Base-by-base conservation (phyloP, 1,139 yeast species). In the Yamadazyma sp. region DNA sequence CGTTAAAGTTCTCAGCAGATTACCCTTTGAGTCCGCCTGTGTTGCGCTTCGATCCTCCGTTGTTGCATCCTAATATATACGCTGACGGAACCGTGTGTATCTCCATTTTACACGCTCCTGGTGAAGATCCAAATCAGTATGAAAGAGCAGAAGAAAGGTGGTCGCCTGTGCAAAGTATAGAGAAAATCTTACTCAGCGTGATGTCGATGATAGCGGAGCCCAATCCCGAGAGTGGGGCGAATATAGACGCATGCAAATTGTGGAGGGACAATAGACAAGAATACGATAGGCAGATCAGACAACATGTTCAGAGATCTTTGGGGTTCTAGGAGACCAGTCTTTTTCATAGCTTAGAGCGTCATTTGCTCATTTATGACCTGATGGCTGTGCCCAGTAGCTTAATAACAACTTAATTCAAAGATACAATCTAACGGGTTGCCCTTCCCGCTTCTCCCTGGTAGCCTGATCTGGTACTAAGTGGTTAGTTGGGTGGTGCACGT, bases 131-230 rank as follows among this genome's bases (percentile, higher is more conserved):
- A 18, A 81, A 89, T 61, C 91, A 85, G 73, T 92, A 92, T 63
- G 98, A 92, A 61, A 65, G 87, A 25, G 96, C 98, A 0, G 94
- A 91, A 49, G 98, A 92, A 63, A 73, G 98, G 48, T 92, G 98
- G 98, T 86, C 95, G 6, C 98, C 98, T 0, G 92, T 92, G 33
- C 98, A 92, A 61, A 87, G 96, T 56, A 91, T 92, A 20, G 98
- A 92, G 64, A 92, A 92, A 75, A 92, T 92, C 44, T 70, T 92
- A 47, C 66, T 92, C 45, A 85, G 95, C 61, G 98, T 92, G 20
- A 81, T 89, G 77, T 86, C 96, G 54, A 91, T 92, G 97, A 74
- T 92, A 49, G 95, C 97, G 2, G 98, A 92, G 61, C 98, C 98
- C 4, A 92, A 92, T 58, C 87, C 88, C 23, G 98, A 91, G 61